Conservation (phyloP, 2,329 filamentous ascomycete genomes). For the Ophiocordyceps camponoti-rufipedis region DNA sequence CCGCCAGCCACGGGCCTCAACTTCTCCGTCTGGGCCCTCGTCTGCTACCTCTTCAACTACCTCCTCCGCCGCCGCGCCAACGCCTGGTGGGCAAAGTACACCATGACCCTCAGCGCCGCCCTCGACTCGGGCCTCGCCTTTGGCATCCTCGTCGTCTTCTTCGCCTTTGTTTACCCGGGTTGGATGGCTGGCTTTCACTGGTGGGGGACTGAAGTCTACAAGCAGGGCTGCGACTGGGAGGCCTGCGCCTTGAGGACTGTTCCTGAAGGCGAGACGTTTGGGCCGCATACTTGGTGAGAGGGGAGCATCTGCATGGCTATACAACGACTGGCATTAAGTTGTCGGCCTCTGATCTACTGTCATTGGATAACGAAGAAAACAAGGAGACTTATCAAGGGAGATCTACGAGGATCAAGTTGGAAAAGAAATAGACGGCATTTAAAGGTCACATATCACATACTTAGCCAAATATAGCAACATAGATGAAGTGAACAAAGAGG, state of each 20-base stretch:
- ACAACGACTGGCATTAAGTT: too few relatives aligned
- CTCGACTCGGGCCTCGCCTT: constrained; percentile 71
- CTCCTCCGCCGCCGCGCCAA: constrained; percentile 48
- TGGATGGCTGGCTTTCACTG: constrained; percentile 56
- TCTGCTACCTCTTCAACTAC: constrained; percentile 75
- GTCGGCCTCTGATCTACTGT: too few relatives aligned
- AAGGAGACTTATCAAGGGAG: not conserved
- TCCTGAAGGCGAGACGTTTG: constrained; percentile 45
- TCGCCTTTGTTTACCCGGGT: constrained; percentile 69
- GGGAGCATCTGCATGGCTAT: not conserved
- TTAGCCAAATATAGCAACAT: not conserved
- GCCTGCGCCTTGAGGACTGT: constrained; percentile 55
- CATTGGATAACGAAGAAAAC: not conserved
- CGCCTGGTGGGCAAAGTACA: constrained; percentile 83
- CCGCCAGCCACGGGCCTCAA: constrained; percentile 75
- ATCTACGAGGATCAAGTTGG: not conserved
- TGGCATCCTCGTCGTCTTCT: constrained; percentile 69
- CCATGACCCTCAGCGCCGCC: constrained; percentile 72
- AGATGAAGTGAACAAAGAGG: too few relatives aligned
- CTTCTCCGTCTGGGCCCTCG: constrained; percentile 71
- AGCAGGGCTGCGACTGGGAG: constrained; percentile 70
- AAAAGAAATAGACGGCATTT: not conserved
- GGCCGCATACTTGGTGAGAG: constrained; percentile 38
- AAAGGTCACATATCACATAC: not conserved
- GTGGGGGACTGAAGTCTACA: constrained; percentile 83